Percentiles rank a stretch among this genome's conserved stretches.
Evolutionary conservation across 768 basidiomycete genomes (phyloP).

Genomic region (Boletus pseudo-olivaceus): DNA sequence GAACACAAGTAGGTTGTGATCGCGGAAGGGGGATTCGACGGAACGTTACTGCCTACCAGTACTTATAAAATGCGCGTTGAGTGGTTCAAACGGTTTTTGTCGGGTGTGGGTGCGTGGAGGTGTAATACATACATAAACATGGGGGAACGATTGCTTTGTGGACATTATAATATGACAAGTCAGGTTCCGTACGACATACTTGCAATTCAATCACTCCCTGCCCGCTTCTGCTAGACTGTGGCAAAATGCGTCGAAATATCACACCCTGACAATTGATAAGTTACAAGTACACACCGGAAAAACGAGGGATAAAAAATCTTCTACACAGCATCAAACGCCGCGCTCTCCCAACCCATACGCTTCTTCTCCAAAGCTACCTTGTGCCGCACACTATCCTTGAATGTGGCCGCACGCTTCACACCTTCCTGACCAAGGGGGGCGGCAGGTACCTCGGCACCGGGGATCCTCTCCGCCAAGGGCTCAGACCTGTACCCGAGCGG

Average conservation of each 20-base stretch:
- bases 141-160: no score
- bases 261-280: neutral
- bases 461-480: conserved; percentile 18
- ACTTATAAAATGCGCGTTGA: no score
- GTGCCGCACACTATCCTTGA: conserved; percentile 41
- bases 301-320: neutral
- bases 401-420: conserved; percentile 36
- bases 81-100: no score
- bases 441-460: neutral
- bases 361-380: conserved; percentile 40
- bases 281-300: neutral
- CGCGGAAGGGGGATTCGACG: no score
- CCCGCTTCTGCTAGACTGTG: no score
- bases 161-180: no score
- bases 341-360: conserved; percentile 46
- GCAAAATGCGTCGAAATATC: neutral
- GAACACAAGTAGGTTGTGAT: no score
- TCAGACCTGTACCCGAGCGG: conserved; percentile 56
- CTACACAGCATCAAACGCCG: conserved; percentile 40
- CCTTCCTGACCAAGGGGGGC: conserved; percentile 30
- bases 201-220: no score
- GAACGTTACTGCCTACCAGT: no score
- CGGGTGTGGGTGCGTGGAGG: no score
- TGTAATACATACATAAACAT: no score
- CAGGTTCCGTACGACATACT: no score